Evolutionary conservation across 2,329 filamentous ascomycete genomes (phyloP), one percentile per base, ranked within the genome.

Genomic region (Claviceps lovelessii): DNA sequence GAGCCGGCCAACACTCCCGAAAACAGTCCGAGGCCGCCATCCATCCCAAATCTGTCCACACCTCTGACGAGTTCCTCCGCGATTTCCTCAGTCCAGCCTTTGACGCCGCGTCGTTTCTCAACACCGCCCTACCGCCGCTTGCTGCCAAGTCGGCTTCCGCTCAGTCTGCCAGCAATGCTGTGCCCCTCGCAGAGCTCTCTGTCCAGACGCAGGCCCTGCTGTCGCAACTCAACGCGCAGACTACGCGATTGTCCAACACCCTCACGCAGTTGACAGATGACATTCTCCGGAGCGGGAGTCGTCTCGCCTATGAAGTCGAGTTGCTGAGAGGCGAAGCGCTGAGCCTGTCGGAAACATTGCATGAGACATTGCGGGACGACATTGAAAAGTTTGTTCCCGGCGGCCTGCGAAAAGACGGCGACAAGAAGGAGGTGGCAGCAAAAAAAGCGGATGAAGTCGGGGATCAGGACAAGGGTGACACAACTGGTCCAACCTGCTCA

Each of bases 291-390:
- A 90, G 88, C 63, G 88, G 90, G 31, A 89, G 88, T 59, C 80
- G 91, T 4, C 73, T 98, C 55, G 89, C 90, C 23, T 98, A 98
- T 65, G 88, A 97, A 70, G 91, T 97, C 23, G 91, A 97, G 69
- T 79, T 97, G 19, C 70, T 97, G 51, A 81, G 90, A n/a, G 90
- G 90, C 58, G 90, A 96, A 70, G 86, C 89, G 2, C 72, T 90
- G 49, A 79, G 86, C n/a, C 73, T 96, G 41, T 83, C 84, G 0
- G 90, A 96, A 65, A 78, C 85, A 2, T 73, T 97, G 61, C 81
- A 83, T 5, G 86, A 90, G 60, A 80, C 77, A 0, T 70, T 95
- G 47, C 79, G 80, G 49, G 76, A 82, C 5, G 87, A 95, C 61
- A 81, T 95, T 37, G 72, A 74, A 58, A 81, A 81, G 57, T 91